Conservation (phyloP, 768 basidiomycete species). For the Lactifluus echinatus region DNA sequence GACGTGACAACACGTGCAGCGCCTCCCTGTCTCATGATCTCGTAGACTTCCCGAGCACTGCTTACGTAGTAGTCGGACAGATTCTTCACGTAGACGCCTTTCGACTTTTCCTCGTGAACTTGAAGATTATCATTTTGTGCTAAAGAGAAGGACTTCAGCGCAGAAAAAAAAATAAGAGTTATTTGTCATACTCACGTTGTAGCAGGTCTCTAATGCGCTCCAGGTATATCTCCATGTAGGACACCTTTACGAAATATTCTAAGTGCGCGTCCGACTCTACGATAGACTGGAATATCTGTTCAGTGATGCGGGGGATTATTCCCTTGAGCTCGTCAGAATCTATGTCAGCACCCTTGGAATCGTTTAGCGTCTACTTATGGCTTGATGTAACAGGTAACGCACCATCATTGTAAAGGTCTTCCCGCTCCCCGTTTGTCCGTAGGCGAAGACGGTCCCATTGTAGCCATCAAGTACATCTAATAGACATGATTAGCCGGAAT, state of each 20-base stretch:
- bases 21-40: conserved; percentile 97
- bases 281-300: conserved; percentile 98
- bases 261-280: conserved; percentile 90
- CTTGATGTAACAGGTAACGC: conserved; percentile 18
- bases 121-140: conserved; percentile 98
- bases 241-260: conserved; percentile 98
- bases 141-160: conserved; percentile 21
- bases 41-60: conserved; percentile 91
- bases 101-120: conserved; percentile 95
- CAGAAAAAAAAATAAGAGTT: background rate
- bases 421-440: conserved; percentile 81
- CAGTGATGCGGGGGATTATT: conserved; percentile 95
- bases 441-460: conserved; percentile 92
- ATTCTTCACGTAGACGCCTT: conserved; percentile 96
- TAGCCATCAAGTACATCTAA: conserved; percentile 97
- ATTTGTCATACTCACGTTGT: conserved; percentile 63
- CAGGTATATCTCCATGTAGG: conserved; percentile 99
- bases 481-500: background rate
- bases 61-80: conserved; percentile 98
- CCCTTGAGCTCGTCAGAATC: conserved; percentile 90
- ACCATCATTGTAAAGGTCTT: conserved; percentile 99
- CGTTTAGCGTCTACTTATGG: background rate
- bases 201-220: conserved; percentile 93
- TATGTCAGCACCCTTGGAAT: conserved; percentile 84
- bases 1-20: conserved; percentile 85